Base-by-base conservation (phyloP, 345 rosid species). In the Citropsis articulata region DNA sequence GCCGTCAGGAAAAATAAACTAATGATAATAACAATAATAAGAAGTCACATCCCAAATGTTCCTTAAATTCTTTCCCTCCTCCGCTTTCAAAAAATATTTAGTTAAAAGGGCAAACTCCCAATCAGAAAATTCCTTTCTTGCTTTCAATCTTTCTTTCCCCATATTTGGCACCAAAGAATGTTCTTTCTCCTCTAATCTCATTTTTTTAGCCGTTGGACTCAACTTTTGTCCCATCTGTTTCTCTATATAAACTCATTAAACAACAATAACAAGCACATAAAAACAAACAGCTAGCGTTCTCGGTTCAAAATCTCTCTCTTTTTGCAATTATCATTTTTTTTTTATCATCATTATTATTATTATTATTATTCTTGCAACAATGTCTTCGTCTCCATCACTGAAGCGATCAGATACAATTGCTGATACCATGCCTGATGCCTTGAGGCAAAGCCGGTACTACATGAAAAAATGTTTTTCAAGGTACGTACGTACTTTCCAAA, bases 381-480 rank as follows among this genome's bases (percentile, higher is more conserved):
- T 88, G 92, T 82, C 85, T 10, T 79, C 90, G 19, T 2, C 83
- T 53, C 73, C 85, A 56, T 50, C 69, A n/a, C 78, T 91, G 50
- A 89, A 89, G 80, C 83, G 85, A 77, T 80, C 93, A 0, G 97
- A 94, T 61, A 81, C 97, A 4, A 88, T 96, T 61, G 90, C 93
- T 7, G 97, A 92, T 9, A 85, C 81, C 85, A 91, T 96, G 97
- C 97, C 99, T 8, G 97, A 88, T 71, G 99, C 99, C 12, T 72
- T 92, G 80, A 90, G 72, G 86, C 88, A 92, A 82, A 90, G 97
- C 81, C 87, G 89, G 50, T 91, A 87, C 80, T 87, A 92, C 56
- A 91, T 89, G 94, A 92, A 91, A 86, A 90, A 69, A 86, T 94
- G 97, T 81, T 90, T 96, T 70, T 79, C 94, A 70, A 90, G 92